phyloP scores from a whole-genome alignment of 2,329 filamentous ascomycete species.

The Grosmannia serpens region DNA sequence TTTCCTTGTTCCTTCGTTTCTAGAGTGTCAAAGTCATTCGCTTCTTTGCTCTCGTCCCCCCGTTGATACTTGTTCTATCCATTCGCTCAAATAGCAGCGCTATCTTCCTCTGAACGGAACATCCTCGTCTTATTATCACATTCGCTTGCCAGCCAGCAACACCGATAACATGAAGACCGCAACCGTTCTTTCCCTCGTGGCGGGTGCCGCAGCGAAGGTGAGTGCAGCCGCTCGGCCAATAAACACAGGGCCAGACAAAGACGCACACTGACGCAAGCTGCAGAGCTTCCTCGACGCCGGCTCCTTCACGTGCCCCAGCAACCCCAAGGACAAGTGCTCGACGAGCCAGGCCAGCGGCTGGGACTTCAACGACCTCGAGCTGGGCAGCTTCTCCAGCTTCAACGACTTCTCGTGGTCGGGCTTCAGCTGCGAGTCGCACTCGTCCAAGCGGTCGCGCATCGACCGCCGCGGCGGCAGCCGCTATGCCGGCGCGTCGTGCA shows the following conservation, averaged over 20 bases:
- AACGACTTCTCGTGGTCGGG: constrained; percentile 64
- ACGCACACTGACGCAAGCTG: not conserved
- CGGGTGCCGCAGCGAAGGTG: constrained; percentile 36
- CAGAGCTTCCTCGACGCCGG: constrained; percentile 20
- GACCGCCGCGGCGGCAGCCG: constrained; percentile 42
- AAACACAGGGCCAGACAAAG: too few relatives aligned
- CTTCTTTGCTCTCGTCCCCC: constrained; percentile 34
- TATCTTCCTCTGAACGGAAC: not conserved
- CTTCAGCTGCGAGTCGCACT: constrained; percentile 48
- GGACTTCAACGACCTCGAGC: constrained; percentile 53
- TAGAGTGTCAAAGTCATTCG: constrained; percentile 43
- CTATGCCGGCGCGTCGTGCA: constrained; percentile 47
- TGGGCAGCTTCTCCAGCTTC: constrained; percentile 54
- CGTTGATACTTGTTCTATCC: constrained; percentile 16
- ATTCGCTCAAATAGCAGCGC: constrained; percentile 7
- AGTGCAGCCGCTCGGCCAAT: constrained; percentile 2
- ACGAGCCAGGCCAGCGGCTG: constrained; percentile 59
- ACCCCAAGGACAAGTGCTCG: constrained; percentile 68
- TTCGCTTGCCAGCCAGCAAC: not conserved
- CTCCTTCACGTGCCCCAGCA: constrained; percentile 55
- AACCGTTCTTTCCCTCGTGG: constrained; percentile 35
- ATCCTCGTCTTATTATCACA: not conserved
- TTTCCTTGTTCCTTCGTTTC: constrained; percentile 12
- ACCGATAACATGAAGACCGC: constrained; percentile 37
- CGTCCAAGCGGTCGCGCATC: constrained; percentile 46